A percentile compares a stretch with the other conserved stretches of the same genome.
Evolutionary conservation across 345 rosid species (phyloP).

Genomic region (Combretum micranthum): DNA sequence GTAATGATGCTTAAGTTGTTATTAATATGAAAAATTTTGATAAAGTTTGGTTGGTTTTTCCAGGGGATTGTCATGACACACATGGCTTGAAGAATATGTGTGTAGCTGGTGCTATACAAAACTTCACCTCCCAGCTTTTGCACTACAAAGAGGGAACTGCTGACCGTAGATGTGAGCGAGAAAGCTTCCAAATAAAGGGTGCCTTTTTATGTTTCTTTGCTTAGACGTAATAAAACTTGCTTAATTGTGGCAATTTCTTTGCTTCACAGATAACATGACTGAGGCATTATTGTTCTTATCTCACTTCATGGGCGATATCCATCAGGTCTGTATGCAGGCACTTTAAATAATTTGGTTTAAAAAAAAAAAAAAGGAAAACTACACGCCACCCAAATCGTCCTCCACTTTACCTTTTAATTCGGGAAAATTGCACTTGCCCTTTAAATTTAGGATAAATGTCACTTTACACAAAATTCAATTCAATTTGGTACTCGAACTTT

Average conservation of each 20-base stretch:
- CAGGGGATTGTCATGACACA: constrained; percentile 85
- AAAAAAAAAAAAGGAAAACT: too few species aligned
- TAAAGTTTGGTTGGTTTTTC: background rate
- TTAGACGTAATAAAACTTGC: background rate
- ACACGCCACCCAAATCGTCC: too few species aligned
- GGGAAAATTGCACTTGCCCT: too few species aligned
- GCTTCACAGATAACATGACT: constrained; percentile 70
- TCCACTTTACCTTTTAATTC: too few species aligned
- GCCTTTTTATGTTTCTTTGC: background rate
- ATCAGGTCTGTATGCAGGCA: constrained; percentile 42
- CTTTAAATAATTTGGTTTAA: background rate
- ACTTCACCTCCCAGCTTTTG: constrained; percentile 84
- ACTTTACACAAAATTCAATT: too few species aligned
- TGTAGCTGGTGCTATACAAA: constrained; percentile 80
- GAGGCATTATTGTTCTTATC: constrained; percentile 88
- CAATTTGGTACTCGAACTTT: too few species aligned
- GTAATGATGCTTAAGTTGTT: too few species aligned
- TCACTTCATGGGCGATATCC: constrained; percentile 92
- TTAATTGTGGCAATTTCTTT: background rate
- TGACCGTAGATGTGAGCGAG: constrained; percentile 67
- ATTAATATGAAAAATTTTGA: background rate
- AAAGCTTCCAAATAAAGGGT: background rate
- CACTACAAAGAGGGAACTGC: constrained; percentile 77
- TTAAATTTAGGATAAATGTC: too few species aligned
- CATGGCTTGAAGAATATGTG: constrained; percentile 58